Conservation (phyloP, 495 filamentous ascomycete genomes). For the Parathielavia appendiculata region DNA sequence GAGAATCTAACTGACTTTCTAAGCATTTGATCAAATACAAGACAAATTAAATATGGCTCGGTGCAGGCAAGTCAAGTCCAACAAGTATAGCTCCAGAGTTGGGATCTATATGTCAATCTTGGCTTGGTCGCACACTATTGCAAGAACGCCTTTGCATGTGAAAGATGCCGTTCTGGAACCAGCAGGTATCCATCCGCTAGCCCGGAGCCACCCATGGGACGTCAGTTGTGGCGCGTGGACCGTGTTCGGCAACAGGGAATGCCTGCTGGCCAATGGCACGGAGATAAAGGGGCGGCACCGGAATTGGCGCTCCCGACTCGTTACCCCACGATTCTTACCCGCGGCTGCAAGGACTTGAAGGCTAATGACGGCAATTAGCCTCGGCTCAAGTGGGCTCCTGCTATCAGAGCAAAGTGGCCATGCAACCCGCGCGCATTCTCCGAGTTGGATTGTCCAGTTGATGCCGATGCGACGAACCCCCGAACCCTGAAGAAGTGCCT, state of each 20-base stretch:
- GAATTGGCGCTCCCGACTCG: constrained; percentile 23
- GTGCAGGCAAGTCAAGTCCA: no score
- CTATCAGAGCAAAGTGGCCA: neutral
- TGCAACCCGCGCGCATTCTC: neutral
- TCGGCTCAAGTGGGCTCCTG: constrained; percentile 29
- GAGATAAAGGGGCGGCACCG: constrained; percentile 2
- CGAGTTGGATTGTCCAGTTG: neutral
- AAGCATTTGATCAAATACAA: no score
- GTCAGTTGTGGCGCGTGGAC: constrained; percentile 15
- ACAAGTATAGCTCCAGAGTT: no score
- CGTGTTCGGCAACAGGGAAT: constrained; percentile 4
- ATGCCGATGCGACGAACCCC: constrained; percentile 14
- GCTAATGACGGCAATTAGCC: constrained; percentile 31
- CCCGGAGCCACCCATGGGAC: constrained; percentile 16
- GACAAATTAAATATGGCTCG: no score
- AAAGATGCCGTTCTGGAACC: constrained; percentile 5
- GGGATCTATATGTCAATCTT: no score
- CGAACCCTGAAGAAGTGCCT: constrained; percentile 18
- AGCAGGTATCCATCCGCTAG: constrained; percentile 19
- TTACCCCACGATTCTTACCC: constrained; percentile 14
- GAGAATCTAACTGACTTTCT: no score
- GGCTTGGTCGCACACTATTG: no score
- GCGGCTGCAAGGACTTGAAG: constrained; percentile 11
- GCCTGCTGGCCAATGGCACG: constrained; percentile 8
- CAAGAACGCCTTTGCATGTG: constrained; percentile 19